Percentiles rank a stretch among this genome's conserved stretches.
These are phyloP conservation scores for Wilhelminamyces savonicus DNA, from an alignment of 805 yeast genomes.

Conservation along the genomic window DNA sequence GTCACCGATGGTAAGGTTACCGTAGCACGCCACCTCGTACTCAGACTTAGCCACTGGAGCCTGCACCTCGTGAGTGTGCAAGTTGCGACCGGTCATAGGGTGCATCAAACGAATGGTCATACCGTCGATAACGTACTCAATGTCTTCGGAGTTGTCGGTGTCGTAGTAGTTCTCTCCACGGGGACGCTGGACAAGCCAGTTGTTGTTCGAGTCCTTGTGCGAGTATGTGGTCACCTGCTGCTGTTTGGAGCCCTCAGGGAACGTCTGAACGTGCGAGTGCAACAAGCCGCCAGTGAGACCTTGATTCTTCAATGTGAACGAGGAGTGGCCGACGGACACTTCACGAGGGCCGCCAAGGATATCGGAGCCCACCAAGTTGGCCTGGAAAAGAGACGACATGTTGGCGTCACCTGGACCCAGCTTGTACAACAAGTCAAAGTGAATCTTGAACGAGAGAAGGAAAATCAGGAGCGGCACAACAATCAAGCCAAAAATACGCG, in stretches of 20 bases:
- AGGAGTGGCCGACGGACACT: conserved; percentile 46
- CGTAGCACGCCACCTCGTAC: conserved; percentile 70
- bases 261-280: conserved; percentile 41
- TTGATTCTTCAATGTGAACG: conserved; percentile 35
- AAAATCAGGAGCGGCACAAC: conserved; percentile 59
- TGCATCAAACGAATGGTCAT: conserved; percentile 59
- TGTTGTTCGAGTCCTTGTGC: conserved; percentile 41
- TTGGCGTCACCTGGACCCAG: conserved; percentile 79
- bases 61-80: conserved; percentile 64
- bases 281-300: conserved; percentile 41
- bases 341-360: conserved; percentile 65
- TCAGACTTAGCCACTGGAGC: conserved; percentile 55
- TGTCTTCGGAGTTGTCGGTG: conserved; percentile 21
- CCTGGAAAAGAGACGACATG: conserved; percentile 80
- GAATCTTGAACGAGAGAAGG: conserved; percentile 63
- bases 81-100: conserved; percentile 53
- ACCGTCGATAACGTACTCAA: conserved; percentile 48
- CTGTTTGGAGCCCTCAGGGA: conserved; percentile 43
- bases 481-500: conserved; percentile 60
- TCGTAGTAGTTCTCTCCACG: conserved; percentile 30
- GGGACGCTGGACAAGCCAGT: conserved; percentile 44
- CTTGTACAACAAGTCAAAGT: conserved; percentile 64
- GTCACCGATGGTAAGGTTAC: conserved; percentile 60
- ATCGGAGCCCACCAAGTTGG: conserved; percentile 61
- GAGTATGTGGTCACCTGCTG: conserved; percentile 43